Evolutionary conservation across 768 basidiomycete species (phyloP), one percentile per base, ranked within the genome.

Genomic region (Trichaptum fuscoviolaceum): DNA sequence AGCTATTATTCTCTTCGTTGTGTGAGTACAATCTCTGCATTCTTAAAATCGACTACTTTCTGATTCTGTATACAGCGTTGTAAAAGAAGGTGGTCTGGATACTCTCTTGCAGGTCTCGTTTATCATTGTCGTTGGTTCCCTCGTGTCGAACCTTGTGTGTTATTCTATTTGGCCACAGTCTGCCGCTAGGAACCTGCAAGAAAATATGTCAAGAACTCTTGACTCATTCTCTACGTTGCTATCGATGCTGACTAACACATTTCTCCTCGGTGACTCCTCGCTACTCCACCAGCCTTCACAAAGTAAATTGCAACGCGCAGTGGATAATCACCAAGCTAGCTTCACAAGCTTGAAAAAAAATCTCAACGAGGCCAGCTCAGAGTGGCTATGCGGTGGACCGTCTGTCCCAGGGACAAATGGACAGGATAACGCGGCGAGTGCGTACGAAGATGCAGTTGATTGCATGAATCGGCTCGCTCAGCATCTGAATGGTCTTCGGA

Each of bases 401-500:
- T 52, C 36, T 24, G 25, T 34, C 25, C 60, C 58, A 34, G n/a
- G 64, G 20, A 36, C 63, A 10, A 68, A 58, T 42, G 69, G 68
- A 9, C 67, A 64, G 34, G 62, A 73, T 73, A 71, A 73, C 58
- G 77, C 79, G 0, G 77, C 85, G 63, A 79, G 81, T 64, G 88
- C 91, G 0, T 96, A 96, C 67, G 91, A 92, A 69, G 93, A 95
- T 68, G 91, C 92, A 0, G 90, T 98, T 12, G 88, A 88, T 67
- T 90, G 89, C 71, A 80, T 99, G 71, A 96, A 92, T 67, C 81
- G 95, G 20, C 84, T 99, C 5, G 97, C 93, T 0, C 96, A 99
- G 73, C 96, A 99, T 78, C 77, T 99, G 52, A 95, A 90, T 65
- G 95, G 96, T 26, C 79, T 99, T 67, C 79, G 96, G 61, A 88